phyloP scores from a whole-genome alignment of 495 filamentous ascomycete species.

The Penicillium malachiteum region DNA sequence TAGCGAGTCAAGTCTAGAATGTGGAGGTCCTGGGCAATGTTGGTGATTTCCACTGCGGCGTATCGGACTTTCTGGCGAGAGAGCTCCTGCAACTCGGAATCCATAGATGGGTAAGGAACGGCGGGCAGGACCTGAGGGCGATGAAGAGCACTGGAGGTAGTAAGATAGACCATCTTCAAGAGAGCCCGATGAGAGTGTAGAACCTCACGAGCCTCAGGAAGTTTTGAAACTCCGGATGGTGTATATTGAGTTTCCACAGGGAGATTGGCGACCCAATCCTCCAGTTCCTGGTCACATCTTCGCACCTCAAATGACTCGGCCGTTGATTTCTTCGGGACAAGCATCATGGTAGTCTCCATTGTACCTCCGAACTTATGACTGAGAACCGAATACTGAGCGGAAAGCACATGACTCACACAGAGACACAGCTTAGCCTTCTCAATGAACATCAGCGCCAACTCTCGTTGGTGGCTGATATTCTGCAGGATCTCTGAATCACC shows the following conservation, averaged over 20 bases:
- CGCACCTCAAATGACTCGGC: slow-evolving; percentile 73
- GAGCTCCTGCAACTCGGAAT: slow-evolving; percentile 67
- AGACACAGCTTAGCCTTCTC: slow-evolving; percentile 88
- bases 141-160: slow-evolving; percentile 83
- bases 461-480: slow-evolving; percentile 63
- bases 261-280: slow-evolving; percentile 67
- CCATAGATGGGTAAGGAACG: slow-evolving; percentile 56
- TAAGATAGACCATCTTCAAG: slow-evolving; percentile 86
- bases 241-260: slow-evolving; percentile 65
- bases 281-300: slow-evolving; percentile 69
- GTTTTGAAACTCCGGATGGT: slow-evolving; percentile 39
- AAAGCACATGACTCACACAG: slow-evolving; percentile 78
- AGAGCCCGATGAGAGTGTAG: slow-evolving; percentile 74
- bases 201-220: slow-evolving; percentile 51
- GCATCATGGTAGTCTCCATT: slow-evolving; percentile 82
- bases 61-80: slow-evolving; percentile 76
- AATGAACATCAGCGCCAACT: slow-evolving; percentile 83
- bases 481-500: slow-evolving; percentile 64
- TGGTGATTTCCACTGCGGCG: slow-evolving; percentile 76
- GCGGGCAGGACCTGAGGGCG: slow-evolving; percentile 82
- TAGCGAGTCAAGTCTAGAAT: slow-evolving; percentile 67
- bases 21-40: slow-evolving; percentile 71
- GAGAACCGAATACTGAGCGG: slow-evolving; percentile 84
- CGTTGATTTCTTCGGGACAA: slow-evolving; percentile 80
- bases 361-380: slow-evolving; percentile 75